Conservation (phyloP, 345 rosid genomes). For the Microcos paniculata region DNA sequence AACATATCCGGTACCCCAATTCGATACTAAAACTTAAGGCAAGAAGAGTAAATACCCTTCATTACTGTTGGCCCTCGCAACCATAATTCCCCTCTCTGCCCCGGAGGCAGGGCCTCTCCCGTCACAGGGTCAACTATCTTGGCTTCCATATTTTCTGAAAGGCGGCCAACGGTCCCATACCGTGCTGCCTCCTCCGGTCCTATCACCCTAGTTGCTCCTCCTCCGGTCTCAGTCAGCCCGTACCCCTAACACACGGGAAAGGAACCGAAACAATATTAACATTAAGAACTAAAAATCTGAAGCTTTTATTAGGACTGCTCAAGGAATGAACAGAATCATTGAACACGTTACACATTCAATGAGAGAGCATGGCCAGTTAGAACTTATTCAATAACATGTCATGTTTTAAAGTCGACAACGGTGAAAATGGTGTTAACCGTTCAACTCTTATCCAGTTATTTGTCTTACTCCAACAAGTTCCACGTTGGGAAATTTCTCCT, state of each 20-base stretch:
- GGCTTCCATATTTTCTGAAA: constrained; percentile 66
- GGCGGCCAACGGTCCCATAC: constrained; percentile 72
- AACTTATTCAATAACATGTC: too few relatives aligned
- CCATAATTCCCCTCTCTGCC: constrained; percentile 84
- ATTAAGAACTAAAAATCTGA: not conserved
- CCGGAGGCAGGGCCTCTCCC: constrained; percentile 70
- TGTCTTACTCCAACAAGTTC: constrained; percentile 57
- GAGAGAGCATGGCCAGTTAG: too few relatives aligned
- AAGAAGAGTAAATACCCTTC: constrained; percentile 51
- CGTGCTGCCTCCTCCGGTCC: constrained; percentile 54
- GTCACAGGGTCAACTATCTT: constrained; percentile 79
- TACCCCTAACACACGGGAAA: constrained; percentile 56
- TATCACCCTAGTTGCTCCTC: constrained; percentile 46
- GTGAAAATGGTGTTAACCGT: not conserved
- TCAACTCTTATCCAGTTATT: not conserved
- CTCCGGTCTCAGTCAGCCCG: constrained; percentile 88
- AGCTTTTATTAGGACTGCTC: not conserved
- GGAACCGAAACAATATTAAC: not conserved
- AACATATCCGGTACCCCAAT: not conserved
- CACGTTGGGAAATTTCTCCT: constrained; percentile 65
- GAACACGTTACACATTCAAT: too few relatives aligned
- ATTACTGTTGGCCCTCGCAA: constrained; percentile 74
- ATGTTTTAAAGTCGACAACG: not conserved
- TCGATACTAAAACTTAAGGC: not conserved
- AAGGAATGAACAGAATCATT: not conserved